These are phyloP conservation scores for Calocybe gangraenosa DNA, from an alignment of 768 basidiomycete species.

Conservation along the genomic window DNA sequence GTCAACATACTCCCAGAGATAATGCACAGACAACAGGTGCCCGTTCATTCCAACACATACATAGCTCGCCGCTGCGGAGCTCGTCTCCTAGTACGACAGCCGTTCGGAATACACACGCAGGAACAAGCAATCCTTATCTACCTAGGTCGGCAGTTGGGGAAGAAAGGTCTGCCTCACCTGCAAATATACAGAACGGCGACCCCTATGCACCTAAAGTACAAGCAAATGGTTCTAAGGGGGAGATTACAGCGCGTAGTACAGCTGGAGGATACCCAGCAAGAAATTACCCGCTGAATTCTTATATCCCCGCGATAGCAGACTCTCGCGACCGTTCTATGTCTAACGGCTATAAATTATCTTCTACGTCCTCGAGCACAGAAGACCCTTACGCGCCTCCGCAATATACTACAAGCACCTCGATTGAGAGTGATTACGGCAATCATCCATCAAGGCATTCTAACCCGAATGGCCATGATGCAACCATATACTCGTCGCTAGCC, in stretches of 20 bases:
- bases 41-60: constrained; percentile 1
- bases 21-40: not conserved
- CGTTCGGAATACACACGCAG: constrained; percentile 2
- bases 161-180: constrained; percentile 6
- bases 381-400: constrained; percentile 31
- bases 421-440: constrained; percentile 22
- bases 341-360: constrained; percentile 38
- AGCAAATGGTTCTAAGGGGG: constrained; percentile 19
- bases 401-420: constrained; percentile 19
- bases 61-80: constrained; percentile 7
- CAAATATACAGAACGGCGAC: constrained; percentile 18
- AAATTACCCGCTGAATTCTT: constrained; percentile 6
- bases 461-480: constrained; percentile 15
- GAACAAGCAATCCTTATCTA: constrained; percentile 6
- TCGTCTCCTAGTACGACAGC: constrained; percentile 7
- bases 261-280: constrained; percentile 21
- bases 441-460: constrained; percentile 25
- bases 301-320: constrained; percentile 18
- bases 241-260: constrained; percentile 27
- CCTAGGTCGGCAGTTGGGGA: constrained; percentile 7
- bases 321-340: constrained; percentile 39
- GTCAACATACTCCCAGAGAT: constrained; percentile 4
- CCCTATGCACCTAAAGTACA: constrained; percentile 32
- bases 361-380: constrained; percentile 27
- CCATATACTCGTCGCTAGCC: constrained; percentile 10